Evolutionary conservation across 371 early-diverging fungal species (phyloP), one percentile per base, ranked within the genome.

Genomic region (Apophysomyces variabilis): DNA sequence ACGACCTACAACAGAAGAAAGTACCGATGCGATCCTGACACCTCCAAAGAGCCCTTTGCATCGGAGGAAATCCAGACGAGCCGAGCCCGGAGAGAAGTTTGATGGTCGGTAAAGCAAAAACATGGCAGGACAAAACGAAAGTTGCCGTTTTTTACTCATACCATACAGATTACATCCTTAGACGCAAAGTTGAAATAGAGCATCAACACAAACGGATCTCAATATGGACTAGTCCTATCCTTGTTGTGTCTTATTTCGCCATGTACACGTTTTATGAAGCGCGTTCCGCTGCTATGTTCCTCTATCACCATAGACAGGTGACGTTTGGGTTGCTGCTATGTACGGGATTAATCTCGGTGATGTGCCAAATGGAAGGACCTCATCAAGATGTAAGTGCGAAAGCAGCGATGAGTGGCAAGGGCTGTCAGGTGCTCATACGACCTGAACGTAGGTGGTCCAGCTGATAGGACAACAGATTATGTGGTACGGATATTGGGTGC

Each of bases 401-500:
- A 16, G 39, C 14, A 26, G 32, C 35, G 37, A 21, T 5, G 54
- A 41, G 21, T 21, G 18, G 16, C 6, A 21, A 26, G 32, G 32
- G 7, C 37, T 58, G 58, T 58, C 58, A 58, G 37, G 37, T 58
- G 38, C 38, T 38, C n/a, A 58, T 18, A 13, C 7, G n/a, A 32
- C 18, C 6, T 16, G 35, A 11, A n/a, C 58, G 37, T 58, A 58
- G 69, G 46, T 65, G n/a, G 56, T 69, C 12, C 65, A 58, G 36
- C 14, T 58, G 39, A 38, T 68, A 54, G 50, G 44, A 50, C 69
- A 60, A 36, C 60, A 64, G 44, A 37, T 88, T 8, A 61, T 82
- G n/a, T 95, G 93, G 94, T 93, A 93, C 73, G 88, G 86, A 16
- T 93, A 91, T 76, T 96, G 97, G 97, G 66, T 92, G 7, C 60